Conservation (phyloP, 2,329 filamentous ascomycete species). For the Zelopaecilomyces penicillatus region DNA sequence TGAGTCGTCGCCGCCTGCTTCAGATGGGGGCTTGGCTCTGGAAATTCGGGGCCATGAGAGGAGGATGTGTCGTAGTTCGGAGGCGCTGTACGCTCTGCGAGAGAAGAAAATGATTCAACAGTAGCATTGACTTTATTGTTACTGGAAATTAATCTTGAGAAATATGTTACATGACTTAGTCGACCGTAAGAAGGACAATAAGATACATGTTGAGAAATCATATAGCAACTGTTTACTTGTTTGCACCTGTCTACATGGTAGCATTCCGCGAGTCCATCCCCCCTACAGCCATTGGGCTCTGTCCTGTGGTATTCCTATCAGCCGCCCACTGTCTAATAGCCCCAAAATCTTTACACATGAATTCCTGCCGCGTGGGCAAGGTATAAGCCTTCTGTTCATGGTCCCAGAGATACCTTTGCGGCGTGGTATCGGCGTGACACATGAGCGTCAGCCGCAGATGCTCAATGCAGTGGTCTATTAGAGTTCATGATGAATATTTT, state of each 20-base stretch:
- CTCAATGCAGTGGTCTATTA: background rate
- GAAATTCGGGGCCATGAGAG: background rate
- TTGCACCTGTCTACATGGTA: too few relatives aligned
- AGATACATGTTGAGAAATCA: too few relatives aligned
- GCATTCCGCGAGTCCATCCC: too few relatives aligned
- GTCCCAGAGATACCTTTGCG: background rate
- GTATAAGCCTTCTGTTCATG: background rate
- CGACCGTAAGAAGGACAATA: too few relatives aligned
- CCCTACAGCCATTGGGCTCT: background rate
- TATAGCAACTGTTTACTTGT: too few relatives aligned
- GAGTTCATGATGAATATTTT: background rate
- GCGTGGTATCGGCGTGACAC: background rate
- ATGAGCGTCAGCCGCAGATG: background rate
- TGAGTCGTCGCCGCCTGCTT: background rate
- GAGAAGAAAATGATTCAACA: background rate
- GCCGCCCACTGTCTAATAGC: background rate
- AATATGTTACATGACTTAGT: too few relatives aligned
- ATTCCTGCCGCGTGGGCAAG: background rate
- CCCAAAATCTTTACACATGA: background rate
- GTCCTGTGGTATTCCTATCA: background rate
- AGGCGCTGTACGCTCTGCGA: background rate
- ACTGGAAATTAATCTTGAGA: too few relatives aligned
- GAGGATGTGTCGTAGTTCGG: background rate
- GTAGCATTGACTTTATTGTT: too few relatives aligned
- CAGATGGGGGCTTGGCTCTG: background rate